Base-by-base conservation (phyloP, 1,284 basidiomycete species). In the Papiliotrema terrestris region DNA sequence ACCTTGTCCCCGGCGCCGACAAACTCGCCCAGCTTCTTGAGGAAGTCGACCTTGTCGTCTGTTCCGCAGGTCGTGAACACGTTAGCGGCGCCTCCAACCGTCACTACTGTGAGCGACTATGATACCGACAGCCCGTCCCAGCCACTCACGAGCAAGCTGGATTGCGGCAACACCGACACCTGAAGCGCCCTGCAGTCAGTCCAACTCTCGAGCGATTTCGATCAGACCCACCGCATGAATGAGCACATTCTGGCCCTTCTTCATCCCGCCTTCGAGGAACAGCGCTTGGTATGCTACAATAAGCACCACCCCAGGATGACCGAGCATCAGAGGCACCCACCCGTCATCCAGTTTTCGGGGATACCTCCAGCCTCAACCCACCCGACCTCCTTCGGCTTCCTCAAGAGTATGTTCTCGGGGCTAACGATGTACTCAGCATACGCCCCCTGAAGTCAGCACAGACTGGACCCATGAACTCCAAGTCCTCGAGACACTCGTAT, bases 161-260 rank as follows among this genome's bases (percentile, higher is more conserved):
- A 91, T 91, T 2, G 91, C 91, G 2, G 93, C 88, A 15, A 95
- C 76, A 2, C 94, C 94, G 2, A 97, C 93, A 49, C 93, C 91
- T 9, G 88, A 90, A 2, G 90, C 91, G 9, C 87, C 91, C 68
- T 73, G 42, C 19, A 47, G 60, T 45, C 55, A 54, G 36, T 14
- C 49, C 14, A 17, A 35, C 20, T 44, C 39, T 14, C 19, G 17
- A 23, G 6, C 19, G 11, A 11, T 47, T 8, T 32, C n/a, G 35
- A 11, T 32, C 36, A 38, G 52, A 38, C 78, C 72, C n/a, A 80
- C 80, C 23, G 91, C 91, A 69, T 96, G 94, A 23, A 98, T 82
- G 20, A 98, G 81, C 11, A 91, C 88, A 64, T 88, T 79, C 49
- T 91, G 86, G 32, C 85, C 86, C 60, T 80, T 71, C 68, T 86